Evolutionary conservation across 371 early-diverging fungal genomes (phyloP).

Genomic region (Syncephalastrum sp.): DNA sequence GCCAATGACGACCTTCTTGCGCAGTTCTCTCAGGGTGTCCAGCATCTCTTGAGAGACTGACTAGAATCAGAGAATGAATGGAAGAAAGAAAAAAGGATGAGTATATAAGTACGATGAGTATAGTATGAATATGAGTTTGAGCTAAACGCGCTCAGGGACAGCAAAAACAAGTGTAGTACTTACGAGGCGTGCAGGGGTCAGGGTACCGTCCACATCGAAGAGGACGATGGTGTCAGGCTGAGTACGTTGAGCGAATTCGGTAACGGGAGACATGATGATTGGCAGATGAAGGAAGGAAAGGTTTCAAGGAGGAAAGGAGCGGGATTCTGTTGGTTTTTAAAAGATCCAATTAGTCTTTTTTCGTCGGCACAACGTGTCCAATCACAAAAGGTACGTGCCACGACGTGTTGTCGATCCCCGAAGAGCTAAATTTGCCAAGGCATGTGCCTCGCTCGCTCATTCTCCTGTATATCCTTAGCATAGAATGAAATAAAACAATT

Average conservation of each 20-base stretch:
- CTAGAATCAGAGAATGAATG: slow-evolving; percentile 12
- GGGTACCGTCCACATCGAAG: slow-evolving; percentile 99
- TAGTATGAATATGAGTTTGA: neutral
- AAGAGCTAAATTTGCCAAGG: too few relatives aligned
- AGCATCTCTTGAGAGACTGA: slow-evolving; percentile 78
- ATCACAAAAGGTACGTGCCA: slow-evolving; percentile 9
- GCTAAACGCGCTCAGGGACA: too few relatives aligned
- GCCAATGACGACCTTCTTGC: slow-evolving; percentile 92
- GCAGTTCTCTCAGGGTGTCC: slow-evolving; percentile 76
- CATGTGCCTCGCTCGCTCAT: too few relatives aligned
- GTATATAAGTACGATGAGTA: neutral
- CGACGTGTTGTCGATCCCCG: neutral
- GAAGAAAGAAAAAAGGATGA: neutral
- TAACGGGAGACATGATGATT: neutral
- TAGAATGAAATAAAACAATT: too few relatives aligned
- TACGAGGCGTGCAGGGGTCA: slow-evolving; percentile 95
- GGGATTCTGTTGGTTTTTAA: neutral
- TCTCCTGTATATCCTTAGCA: too few relatives aligned
- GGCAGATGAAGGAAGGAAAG: neutral
- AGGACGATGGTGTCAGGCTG: slow-evolving; percentile 86
- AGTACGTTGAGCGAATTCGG: slow-evolving; percentile 39
- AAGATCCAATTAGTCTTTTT: neutral
- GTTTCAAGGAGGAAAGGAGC: too few relatives aligned
- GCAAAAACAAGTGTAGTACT: neutral
- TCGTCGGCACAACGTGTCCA: neutral